Conservation (phyloP, 331 rosid genomes). For the Malus hybrid region DNA sequence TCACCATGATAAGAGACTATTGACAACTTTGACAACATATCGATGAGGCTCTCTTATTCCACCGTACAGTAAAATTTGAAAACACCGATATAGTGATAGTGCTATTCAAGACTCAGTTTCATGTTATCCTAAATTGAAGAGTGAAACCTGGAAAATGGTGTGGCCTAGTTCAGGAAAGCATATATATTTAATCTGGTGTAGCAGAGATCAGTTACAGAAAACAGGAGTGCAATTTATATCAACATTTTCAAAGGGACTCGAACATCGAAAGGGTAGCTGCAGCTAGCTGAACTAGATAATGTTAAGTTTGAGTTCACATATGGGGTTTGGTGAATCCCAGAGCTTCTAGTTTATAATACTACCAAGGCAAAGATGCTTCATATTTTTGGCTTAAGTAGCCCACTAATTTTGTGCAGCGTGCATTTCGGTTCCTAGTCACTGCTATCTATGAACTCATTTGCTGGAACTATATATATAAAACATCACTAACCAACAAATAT, state of each 20-base stretch:
- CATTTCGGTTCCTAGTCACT: neutral
- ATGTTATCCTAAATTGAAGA: too few relatives aligned
- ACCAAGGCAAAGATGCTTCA: constrained; percentile 3
- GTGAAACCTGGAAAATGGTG: neutral
- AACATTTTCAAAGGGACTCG: neutral
- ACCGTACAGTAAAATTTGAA: too few relatives aligned
- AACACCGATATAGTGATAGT: too few relatives aligned
- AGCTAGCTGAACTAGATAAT: neutral
- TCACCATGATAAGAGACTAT: too few relatives aligned
- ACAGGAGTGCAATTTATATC: neutral
- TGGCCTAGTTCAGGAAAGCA: neutral
- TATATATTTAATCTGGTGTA: neutral
- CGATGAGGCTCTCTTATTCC: too few relatives aligned
- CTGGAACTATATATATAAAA: neutral
- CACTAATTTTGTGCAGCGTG: constrained; percentile 22
- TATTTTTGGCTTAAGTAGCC: constrained; percentile 11
- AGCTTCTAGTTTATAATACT: constrained; percentile 5
- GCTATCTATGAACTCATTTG: neutral
- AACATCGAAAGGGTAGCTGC: neutral
- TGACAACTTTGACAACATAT: too few relatives aligned
- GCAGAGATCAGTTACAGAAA: neutral
- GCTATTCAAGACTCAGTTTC: too few relatives aligned
- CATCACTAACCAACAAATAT: neutral
- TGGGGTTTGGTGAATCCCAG: constrained; percentile 1
- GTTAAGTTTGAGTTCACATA: neutral